Evolutionary conservation across 2,329 filamentous ascomycete genomes (phyloP).

Genomic region (Phaeosphaeriaceae sp.): DNA sequence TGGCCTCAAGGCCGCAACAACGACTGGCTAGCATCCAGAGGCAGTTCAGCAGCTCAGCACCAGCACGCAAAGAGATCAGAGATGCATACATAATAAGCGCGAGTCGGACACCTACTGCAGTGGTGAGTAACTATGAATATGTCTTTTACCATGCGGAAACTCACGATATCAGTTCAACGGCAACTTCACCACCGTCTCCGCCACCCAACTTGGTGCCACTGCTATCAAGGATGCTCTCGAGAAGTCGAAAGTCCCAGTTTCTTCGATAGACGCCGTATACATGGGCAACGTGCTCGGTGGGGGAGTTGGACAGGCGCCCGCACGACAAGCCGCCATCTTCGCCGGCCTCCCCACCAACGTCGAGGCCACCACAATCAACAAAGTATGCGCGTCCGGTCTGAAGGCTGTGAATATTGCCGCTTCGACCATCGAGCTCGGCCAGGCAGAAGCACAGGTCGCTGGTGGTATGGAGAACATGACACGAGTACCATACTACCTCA

Average conservation of each 20-base stretch:
- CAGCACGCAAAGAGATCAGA: slow-evolving; percentile 70
- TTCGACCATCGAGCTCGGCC: slow-evolving; percentile 91
- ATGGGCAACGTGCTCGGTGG: slow-evolving; percentile 95
- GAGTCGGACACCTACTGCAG: slow-evolving; percentile 86
- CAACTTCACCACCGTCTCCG: slow-evolving; percentile 81
- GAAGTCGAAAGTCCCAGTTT: slow-evolving; percentile 82
- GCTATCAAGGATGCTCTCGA: slow-evolving; percentile 91
- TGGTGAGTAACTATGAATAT: slow-evolving; percentile 61
- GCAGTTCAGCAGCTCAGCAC: slow-evolving; percentile 45
- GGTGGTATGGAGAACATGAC: slow-evolving; percentile 99
- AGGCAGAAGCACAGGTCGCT: slow-evolving; percentile 86
- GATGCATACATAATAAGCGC: slow-evolving; percentile 95
- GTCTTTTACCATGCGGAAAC: neutral
- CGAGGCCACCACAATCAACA: slow-evolving; percentile 94
- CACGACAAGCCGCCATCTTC: slow-evolving; percentile 88
- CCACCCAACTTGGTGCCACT: slow-evolving; percentile 85
- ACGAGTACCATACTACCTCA: slow-evolving; percentile 87
- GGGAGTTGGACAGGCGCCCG: slow-evolving; percentile 85
- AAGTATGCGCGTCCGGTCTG: slow-evolving; percentile 94
- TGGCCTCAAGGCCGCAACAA: slow-evolving; percentile 47
- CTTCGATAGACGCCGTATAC: slow-evolving; percentile 89
- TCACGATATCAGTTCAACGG: slow-evolving; percentile 80
- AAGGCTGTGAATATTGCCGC: slow-evolving; percentile 92
- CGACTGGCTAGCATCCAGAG: slow-evolving; percentile 47
- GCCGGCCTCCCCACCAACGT: slow-evolving; percentile 82